phyloP scores from a whole-genome alignment of 495 filamentous ascomycete genomes.

The Ramalina peruviana region DNA sequence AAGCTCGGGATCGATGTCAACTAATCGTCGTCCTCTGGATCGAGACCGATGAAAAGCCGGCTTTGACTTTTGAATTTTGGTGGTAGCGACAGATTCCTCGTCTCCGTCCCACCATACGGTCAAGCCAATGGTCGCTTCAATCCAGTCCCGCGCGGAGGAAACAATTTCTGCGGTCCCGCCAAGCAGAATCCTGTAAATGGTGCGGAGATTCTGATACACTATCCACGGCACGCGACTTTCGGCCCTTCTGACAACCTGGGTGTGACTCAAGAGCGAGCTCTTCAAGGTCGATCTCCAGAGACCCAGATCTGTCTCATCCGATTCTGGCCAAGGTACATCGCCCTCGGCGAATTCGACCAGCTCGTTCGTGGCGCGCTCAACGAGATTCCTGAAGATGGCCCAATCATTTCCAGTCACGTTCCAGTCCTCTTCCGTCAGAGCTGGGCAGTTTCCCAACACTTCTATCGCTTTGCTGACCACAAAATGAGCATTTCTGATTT shows the following conservation, averaged over 20 bases:
- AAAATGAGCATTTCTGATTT: conserved; percentile 56
- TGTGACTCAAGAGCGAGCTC: conserved; percentile 28
- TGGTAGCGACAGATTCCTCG: conserved; percentile 27
- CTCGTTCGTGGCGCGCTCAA: conserved; percentile 48
- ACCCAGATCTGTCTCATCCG: conserved; percentile 25
- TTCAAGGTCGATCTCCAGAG: conserved; percentile 41
- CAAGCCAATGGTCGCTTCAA: conserved; percentile 67
- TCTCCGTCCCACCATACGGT: conserved; percentile 84
- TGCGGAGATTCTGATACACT: conserved; percentile 64
- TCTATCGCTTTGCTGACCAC: conserved; percentile 50
- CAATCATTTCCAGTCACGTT: conserved; percentile 62
- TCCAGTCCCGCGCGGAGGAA: conserved; percentile 62
- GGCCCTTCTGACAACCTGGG: conserved; percentile 54
- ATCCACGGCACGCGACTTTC: conserved; percentile 75
- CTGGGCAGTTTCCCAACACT: conserved; percentile 58
- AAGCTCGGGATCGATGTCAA: conserved; percentile 31
- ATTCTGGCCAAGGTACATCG: conserved; percentile 32
- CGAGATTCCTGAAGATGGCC: conserved; percentile 59
- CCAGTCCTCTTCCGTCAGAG: conserved; percentile 50
- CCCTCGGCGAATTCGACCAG: conserved; percentile 65
- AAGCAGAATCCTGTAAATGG: conserved; percentile 61
- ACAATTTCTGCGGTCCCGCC: conserved; percentile 58
- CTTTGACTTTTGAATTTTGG: conserved; percentile 20
- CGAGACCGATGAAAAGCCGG: conserved; percentile 18
- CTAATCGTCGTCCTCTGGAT: conserved; percentile 18